Base-by-base conservation (phyloP, 2,329 filamentous ascomycete species). In the Aspergillus cejpii region DNA sequence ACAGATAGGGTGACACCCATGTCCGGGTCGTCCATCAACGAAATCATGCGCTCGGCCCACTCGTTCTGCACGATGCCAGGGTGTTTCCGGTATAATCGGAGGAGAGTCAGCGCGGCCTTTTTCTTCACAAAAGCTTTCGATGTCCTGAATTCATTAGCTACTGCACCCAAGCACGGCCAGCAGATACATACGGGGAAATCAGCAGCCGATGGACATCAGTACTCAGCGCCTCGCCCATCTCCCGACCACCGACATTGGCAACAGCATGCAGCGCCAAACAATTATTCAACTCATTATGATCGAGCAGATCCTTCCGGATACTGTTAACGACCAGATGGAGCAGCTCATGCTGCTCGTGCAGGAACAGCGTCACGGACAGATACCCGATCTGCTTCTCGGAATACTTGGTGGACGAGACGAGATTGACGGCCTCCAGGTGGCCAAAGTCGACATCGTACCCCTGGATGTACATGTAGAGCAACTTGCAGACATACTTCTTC, bases 401-500 rank as follows among this genome's bases (percentile, higher is more conserved):
- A 71, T 97, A 98, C 66, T 97, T 98, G 62, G 78, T 89, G 44
- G 91, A 89, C 21, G 91, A 96, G 57, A 98, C 94, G 61, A 98
- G 80, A 64, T 97, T 97, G 64, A 98, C 91, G 26, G 94, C 94
- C 72, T 98, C 92, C 56, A 98, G 81, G 65, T 98, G 92, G 44
- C 92, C 92, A 68, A 98, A 98, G 68, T 97, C 94, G 70, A 98
- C 91, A 66, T 98, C 91, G 85, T 92, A 98, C 39, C 92, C 92
- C 54, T 98, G 80, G 49, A 98, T 98, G 69, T 98, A 98, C 61
- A 98, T 97, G 69, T 98, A 98, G 50, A 98, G 77, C 56, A 98
- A 81, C 82, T 98, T 98, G 87, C 92, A 98, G 56, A 98, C 92
- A 66, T 98, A 98, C 85, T 98, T 98, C 79, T 98, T 98, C 77